These are phyloP conservation scores for Fusarium lyarnte DNA, from an alignment of 2,329 filamentous ascomycete species.

Conservation along the genomic window DNA sequence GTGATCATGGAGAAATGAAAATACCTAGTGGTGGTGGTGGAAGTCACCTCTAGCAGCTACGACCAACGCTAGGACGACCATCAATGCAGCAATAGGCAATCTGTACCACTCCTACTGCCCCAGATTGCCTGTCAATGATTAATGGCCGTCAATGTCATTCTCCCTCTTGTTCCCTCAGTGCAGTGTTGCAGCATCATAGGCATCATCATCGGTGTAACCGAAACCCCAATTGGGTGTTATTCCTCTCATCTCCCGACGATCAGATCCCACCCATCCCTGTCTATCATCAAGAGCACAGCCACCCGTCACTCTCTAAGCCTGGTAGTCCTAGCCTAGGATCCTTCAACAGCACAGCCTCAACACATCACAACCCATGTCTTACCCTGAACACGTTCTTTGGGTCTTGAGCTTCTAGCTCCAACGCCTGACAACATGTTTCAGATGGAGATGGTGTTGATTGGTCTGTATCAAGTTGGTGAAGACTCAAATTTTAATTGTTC, in stretches of 20 bases:
- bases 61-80: constrained; percentile 7
- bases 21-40: too few relatives aligned
- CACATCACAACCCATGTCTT: constrained; percentile 13
- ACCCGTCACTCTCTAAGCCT: constrained; percentile 5
- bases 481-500: not conserved
- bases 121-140: not conserved
- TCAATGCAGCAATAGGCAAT: not conserved
- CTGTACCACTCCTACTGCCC: not conserved
- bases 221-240: not conserved
- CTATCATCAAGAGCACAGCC: constrained; percentile 26
- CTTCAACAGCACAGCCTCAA: constrained; percentile 30
- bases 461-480: not conserved
- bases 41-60: constrained; percentile 13
- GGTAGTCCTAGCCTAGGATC: not conserved
- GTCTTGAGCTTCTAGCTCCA: not conserved
- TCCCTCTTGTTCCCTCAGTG: not conserved
- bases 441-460: not conserved
- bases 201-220: not conserved
- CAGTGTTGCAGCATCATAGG: not conserved
- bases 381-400: constrained; percentile 6
- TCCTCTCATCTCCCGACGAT: not conserved
- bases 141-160: not conserved
- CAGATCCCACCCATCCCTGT: not conserved
- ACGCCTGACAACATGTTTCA: constrained; percentile 20
- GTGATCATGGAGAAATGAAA: not conserved